Base-by-base conservation (phyloP, 352 stramenopile species). In the Saprolegnia diclina region DNA sequence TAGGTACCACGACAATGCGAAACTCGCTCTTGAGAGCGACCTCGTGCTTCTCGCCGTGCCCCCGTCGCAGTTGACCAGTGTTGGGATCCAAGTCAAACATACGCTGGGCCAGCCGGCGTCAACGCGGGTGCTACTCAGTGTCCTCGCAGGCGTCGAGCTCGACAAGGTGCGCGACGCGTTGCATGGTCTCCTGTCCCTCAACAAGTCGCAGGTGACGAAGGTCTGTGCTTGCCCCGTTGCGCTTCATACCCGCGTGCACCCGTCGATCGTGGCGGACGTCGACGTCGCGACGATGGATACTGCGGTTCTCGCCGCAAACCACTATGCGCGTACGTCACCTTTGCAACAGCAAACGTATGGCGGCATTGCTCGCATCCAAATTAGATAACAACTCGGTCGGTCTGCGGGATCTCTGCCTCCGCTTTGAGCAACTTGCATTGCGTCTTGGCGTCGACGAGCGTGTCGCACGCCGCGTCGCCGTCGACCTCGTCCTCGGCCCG, bases 81-180 rank as follows among this genome's bases (percentile, higher is more conserved):
- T 91, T 26, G 67, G 72, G 24, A 87, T 90, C 54, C 83, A 91
- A 67, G 79, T 89, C 75, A 82, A 81, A 52, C 81, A 85, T 42
- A 72, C 77, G 18, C 63, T 90, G 19, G 65, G 75, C 11, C 64
- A 72, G 16, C 72, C 53, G 21, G 55, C 78, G 0, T 35, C 57
- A 0, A 65, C 76, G 18, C 72, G 71, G 29, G 57, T 87, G 4
- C 71, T 88, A 18, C 50, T 88, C 42, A 88, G 79, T 57, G 54
- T 70, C 13, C 57, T 90, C 19, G 82, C 80, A 35, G 82, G 80
- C 24, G 73, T 76, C 4, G 73, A 74, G 1, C 26, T 68, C 6
- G 75, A 87, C 38, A 77, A 56, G 52, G 56, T 90, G 37, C 10
- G 56, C 19, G 11, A 50, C 10, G 56, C 19, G 11, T 26, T 40